Percentiles rank a stretch among this genome's conserved stretches.
phyloP scores from a whole-genome alignment of 1,284 basidiomycete species.

The Chondrostereum purpureum region DNA sequence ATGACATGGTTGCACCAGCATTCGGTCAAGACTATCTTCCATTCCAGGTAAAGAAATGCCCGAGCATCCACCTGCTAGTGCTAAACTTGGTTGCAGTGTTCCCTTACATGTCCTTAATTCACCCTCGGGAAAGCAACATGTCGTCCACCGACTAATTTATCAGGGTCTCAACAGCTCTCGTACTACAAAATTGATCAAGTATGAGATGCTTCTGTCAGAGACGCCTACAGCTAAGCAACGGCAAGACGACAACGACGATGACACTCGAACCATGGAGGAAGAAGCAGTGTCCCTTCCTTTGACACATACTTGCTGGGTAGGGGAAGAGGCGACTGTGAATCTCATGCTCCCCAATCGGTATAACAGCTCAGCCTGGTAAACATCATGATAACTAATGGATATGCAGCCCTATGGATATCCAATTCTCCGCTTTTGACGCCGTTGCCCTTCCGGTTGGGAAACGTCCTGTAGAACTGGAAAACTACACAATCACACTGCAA shows the following conservation, averaged over 20 bases:
- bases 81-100: slow-evolving; percentile 31
- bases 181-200: slow-evolving; percentile 23
- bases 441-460: slow-evolving; percentile 20
- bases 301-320: slow-evolving; percentile 20
- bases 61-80: slow-evolving; percentile 11
- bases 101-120: slow-evolving; percentile 35
- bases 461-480: slow-evolving; percentile 36
- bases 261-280: neutral
- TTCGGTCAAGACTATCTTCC: slow-evolving; percentile 35
- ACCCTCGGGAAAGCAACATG: slow-evolving; percentile 28
- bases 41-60: slow-evolving; percentile 57
- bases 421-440: slow-evolving; percentile 35
- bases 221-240: neutral
- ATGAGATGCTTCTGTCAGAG: slow-evolving; percentile 28
- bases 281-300: neutral
- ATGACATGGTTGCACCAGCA: slow-evolving; percentile 41
- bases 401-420: slow-evolving; percentile 48
- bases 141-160: slow-evolving; percentile 54
- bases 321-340: slow-evolving; percentile 32
- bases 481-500: slow-evolving; percentile 35
- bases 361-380: too few relatives aligned
- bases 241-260: neutral
- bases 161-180: slow-evolving; percentile 24
- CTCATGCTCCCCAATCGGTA: slow-evolving; percentile 57
- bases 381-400: too few relatives aligned